phyloP scores from a whole-genome alignment of 1,284 basidiomycete genomes.

The Pterulicium gracile region DNA sequence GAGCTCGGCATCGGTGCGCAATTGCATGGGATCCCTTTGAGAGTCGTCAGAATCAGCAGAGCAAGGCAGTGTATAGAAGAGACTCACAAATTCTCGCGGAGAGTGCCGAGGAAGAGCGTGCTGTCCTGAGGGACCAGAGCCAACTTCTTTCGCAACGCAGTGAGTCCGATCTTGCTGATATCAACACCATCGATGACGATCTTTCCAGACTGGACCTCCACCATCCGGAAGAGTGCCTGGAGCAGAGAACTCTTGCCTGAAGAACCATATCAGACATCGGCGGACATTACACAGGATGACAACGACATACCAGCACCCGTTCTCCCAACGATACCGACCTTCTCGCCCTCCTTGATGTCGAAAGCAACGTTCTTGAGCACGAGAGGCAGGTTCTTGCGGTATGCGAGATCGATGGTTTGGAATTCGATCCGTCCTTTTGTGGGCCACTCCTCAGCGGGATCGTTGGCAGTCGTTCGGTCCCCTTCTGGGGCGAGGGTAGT shows the following conservation, averaged over 20 bases:
- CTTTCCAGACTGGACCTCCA: constrained; percentile 49
- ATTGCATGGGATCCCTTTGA: constrained; percentile 45
- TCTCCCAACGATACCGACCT: constrained; percentile 71
- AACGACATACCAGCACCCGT: constrained; percentile 47
- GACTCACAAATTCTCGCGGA: constrained; percentile 57
- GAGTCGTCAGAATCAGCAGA: not conserved
- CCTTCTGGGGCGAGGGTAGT: constrained; percentile 41
- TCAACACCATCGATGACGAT: constrained; percentile 68
- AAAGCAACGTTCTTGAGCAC: constrained; percentile 65
- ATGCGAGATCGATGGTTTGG: constrained; percentile 50
- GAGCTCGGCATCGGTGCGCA: constrained; percentile 37
- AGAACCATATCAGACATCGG: constrained; percentile 9
- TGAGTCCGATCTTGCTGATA: constrained; percentile 44
- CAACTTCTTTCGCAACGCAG: constrained; percentile 47
- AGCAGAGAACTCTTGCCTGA: constrained; percentile 69
- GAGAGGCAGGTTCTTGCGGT: constrained; percentile 60
- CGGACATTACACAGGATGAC: not conserved
- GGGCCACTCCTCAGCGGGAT: constrained; percentile 62
- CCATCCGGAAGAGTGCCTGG: constrained; percentile 37
- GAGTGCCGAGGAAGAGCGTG: constrained; percentile 51
- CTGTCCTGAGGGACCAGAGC: constrained; percentile 69
- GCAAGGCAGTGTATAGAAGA: constrained; percentile 7
- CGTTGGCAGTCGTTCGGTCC: constrained; percentile 26
- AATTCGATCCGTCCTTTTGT: constrained; percentile 50
- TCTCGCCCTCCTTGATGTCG: constrained; percentile 55